Evolutionary conservation across 2,329 filamentous ascomycete genomes (phyloP).

Genomic region (Calonectria ilicicola): DNA sequence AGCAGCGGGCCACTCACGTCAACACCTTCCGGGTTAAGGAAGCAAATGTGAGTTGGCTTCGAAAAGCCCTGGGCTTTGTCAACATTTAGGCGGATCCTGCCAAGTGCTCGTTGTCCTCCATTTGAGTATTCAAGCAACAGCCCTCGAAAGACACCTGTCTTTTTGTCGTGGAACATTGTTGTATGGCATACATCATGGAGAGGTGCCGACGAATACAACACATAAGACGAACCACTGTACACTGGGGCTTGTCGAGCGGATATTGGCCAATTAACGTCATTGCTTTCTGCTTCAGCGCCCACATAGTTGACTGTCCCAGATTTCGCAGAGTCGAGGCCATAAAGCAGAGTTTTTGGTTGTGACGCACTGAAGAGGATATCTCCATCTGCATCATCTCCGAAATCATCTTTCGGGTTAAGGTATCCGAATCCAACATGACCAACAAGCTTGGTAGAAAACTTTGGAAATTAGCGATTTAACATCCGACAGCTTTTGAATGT

Average conservation of each 20-base stretch:
- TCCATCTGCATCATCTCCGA: not conserved
- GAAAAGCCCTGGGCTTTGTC: not conserved
- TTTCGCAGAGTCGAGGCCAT: not conserved
- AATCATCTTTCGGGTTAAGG: too few relatives aligned
- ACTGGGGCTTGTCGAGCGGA: not conserved
- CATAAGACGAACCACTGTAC: not conserved
- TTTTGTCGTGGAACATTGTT: not conserved
- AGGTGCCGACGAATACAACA: not conserved
- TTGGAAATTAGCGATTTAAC: not conserved
- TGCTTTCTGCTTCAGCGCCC: not conserved
- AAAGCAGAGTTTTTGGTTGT: not conserved
- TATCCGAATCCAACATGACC: not conserved
- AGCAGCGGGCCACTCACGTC: not conserved
- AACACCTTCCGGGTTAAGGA: not conserved
- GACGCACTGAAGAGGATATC: not conserved
- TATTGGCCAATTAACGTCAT: not conserved
- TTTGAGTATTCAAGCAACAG: not conserved
- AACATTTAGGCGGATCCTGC: not conserved
- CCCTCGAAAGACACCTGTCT: not conserved
- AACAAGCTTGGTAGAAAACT: not conserved
- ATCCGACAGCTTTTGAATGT: not conserved
- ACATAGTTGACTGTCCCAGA: not conserved
- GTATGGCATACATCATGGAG: not conserved
- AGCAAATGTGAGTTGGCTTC: not conserved
- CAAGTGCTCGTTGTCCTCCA: not conserved